Percentiles rank a stretch among this genome's conserved stretches.
Conservation (phyloP, 164 flowering plant species). For the Umbilicus rupestris region DNA sequence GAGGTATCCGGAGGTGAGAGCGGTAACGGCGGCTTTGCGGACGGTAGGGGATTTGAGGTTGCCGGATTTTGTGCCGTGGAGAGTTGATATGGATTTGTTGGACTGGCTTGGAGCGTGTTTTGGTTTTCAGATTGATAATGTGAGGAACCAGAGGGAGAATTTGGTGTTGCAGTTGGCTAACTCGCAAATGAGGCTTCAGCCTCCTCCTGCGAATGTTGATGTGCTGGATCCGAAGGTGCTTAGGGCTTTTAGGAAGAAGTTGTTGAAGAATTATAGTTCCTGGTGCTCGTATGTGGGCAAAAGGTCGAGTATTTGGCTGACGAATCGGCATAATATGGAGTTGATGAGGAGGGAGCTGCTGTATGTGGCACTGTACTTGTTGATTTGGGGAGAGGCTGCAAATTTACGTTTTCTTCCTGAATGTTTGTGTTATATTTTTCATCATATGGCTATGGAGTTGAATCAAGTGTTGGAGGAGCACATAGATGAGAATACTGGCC, state of each 20-base stretch:
- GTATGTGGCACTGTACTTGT: conserved; percentile 48
- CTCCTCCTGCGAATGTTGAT: conserved; percentile 47
- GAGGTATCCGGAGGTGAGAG: conserved; percentile 82
- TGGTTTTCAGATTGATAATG: conserved; percentile 80
- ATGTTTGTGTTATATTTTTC: conserved; percentile 73
- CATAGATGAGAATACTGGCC: conserved; percentile 57
- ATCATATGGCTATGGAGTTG: conserved; percentile 72
- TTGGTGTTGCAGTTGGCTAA: conserved; percentile 86
- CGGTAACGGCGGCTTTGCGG: conserved; percentile 62
- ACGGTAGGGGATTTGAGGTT: conserved; percentile 44
- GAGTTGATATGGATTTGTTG: conserved; percentile 46
- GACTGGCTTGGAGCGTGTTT: conserved; percentile 85
- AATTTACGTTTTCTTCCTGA: conserved; percentile 78
- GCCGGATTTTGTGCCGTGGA: conserved; percentile 51
- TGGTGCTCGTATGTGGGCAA: conserved; percentile 77
- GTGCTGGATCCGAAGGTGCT: conserved; percentile 45
- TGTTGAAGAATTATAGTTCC: conserved; percentile 53
- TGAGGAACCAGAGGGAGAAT: conserved; percentile 83
- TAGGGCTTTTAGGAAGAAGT: conserved; percentile 48
- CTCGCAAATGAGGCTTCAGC: conserved; percentile 75
- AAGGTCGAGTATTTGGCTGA: conserved; percentile 29
- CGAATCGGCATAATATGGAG: conserved; percentile 16
- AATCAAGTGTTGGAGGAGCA: conserved; percentile 51
- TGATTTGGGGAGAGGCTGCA: conserved; percentile 91
- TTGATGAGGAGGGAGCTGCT: conserved; percentile 39